Conservation (phyloP, 345 rosid genomes). For the Ailanthus altissimus region DNA sequence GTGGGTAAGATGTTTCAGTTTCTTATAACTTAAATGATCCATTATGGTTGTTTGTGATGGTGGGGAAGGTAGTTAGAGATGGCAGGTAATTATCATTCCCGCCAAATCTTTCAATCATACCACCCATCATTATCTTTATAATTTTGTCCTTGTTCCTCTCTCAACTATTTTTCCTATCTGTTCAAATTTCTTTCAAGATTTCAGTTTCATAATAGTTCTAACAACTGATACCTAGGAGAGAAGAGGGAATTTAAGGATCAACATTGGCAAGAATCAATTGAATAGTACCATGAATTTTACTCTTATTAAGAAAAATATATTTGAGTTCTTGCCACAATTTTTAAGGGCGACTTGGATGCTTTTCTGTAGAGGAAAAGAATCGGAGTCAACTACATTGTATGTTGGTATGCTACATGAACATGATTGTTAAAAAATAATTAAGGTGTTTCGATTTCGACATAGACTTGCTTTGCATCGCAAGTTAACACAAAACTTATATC, state of each 20-base stretch:
- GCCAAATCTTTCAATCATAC: slow-evolving; percentile 28
- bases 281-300: background rate
- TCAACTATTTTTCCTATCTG: background rate
- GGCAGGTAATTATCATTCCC: slow-evolving; percentile 52
- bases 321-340: background rate
- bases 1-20: slow-evolving; percentile 52
- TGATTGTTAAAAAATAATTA: background rate
- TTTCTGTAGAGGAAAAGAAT: background rate
- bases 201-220: background rate
- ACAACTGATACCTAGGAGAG: background rate
- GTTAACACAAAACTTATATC: background rate
- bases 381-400: background rate
- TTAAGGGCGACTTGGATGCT: background rate
- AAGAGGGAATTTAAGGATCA: background rate
- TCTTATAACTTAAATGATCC: slow-evolving; percentile 51
- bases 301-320: background rate
- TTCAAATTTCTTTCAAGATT: no score
- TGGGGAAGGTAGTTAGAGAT: slow-evolving; percentile 47
- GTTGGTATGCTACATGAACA: background rate
- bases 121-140: background rate
- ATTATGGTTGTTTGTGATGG: slow-evolving; percentile 39
- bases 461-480: slow-evolving; percentile 15
- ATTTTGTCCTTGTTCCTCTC: no score
- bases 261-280: background rate
- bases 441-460: background rate